Conservation (phyloP, 495 filamentous ascomycete genomes). For the Trichoderma orchidacearum region DNA sequence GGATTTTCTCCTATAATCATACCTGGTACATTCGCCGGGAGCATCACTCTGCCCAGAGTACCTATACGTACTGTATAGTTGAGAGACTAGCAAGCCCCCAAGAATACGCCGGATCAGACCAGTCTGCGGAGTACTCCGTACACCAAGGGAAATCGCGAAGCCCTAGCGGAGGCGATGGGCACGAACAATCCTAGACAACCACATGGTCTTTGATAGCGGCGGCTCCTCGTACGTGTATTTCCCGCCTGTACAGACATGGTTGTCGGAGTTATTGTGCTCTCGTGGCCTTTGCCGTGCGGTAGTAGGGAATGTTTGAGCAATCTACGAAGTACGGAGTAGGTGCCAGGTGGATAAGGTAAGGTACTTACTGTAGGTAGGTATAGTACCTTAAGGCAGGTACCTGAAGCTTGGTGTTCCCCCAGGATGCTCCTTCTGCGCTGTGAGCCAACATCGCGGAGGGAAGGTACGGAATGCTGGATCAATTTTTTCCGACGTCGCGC, state of each 20-base stretch:
- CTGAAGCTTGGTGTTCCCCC: background rate
- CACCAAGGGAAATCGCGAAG: no score
- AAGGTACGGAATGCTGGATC: constrained; percentile 1
- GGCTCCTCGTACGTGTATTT: background rate
- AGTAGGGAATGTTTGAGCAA: background rate
- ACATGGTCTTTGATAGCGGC: background rate
- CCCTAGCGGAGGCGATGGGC: background rate
- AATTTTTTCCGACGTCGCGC: background rate
- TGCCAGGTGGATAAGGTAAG: background rate
- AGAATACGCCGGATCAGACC: no score
- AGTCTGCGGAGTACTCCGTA: no score
- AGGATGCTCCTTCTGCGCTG: background rate
- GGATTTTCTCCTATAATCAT: no score
- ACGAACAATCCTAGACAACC: background rate
- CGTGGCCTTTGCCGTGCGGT: background rate
- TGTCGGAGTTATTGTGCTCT: background rate
- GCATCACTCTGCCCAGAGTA: no score
- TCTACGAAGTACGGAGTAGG: background rate
- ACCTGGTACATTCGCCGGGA: no score
- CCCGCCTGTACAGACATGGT: no score
- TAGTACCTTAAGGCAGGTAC: no score
- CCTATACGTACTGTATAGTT: no score
- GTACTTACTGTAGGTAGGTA: no score
- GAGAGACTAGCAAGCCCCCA: no score
- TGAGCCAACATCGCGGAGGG: background rate